Percentiles rank a stretch among this genome's conserved stretches.
phyloP scores from a whole-genome alignment of 768 basidiomycete genomes.

The Suillus weaverae region DNA sequence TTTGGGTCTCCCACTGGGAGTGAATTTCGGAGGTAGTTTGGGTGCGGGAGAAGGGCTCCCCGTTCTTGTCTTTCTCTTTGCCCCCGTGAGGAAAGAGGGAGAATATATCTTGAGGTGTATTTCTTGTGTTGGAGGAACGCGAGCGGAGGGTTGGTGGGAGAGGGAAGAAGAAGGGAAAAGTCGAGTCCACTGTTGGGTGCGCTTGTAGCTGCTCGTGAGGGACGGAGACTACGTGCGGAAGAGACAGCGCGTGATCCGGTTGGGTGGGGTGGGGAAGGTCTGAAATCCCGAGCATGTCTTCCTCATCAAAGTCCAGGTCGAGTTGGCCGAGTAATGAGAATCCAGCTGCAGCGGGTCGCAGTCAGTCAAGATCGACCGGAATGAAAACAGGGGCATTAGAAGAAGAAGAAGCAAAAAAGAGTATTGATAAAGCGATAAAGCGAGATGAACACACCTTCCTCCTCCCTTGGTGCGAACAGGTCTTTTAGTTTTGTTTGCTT shows the following conservation, averaged over 20 bases:
- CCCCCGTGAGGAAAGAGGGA: slow-evolving; percentile 32
- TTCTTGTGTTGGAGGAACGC: slow-evolving; percentile 16
- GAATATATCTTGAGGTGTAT: slow-evolving; percentile 23
- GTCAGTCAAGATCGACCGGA: neutral
- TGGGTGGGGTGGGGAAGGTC: slow-evolving; percentile 24
- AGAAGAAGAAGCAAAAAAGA: too few relatives aligned
- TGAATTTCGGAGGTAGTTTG: slow-evolving; percentile 50
- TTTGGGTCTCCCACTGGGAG: slow-evolving; percentile 68
- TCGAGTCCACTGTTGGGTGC: slow-evolving; percentile 48
- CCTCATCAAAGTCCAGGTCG: slow-evolving; percentile 70
- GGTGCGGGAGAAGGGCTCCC: slow-evolving; percentile 37
- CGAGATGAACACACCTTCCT: slow-evolving; percentile 48
- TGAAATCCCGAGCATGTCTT: slow-evolving; percentile 41
- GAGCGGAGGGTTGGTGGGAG: slow-evolving; percentile 27
- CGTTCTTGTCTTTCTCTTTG: slow-evolving; percentile 51
- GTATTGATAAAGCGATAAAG: neutral
- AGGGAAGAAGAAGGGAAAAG: slow-evolving; percentile 66
- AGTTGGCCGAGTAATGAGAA: slow-evolving; percentile 80
- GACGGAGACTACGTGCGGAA: slow-evolving; percentile 4
- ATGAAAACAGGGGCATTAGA: neutral
- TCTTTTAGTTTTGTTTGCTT: slow-evolving; percentile 56
- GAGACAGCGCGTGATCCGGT: neutral
- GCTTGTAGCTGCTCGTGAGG: slow-evolving; percentile 12
- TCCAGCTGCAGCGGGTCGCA: slow-evolving; percentile 38
- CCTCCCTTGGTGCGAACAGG: slow-evolving; percentile 69